Percentiles rank a stretch among this genome's conserved stretches.
These are phyloP conservation scores for Magnusiomyces tetraspermus DNA, from an alignment of 1,139 yeast genomes.

Conservation along the genomic window DNA sequence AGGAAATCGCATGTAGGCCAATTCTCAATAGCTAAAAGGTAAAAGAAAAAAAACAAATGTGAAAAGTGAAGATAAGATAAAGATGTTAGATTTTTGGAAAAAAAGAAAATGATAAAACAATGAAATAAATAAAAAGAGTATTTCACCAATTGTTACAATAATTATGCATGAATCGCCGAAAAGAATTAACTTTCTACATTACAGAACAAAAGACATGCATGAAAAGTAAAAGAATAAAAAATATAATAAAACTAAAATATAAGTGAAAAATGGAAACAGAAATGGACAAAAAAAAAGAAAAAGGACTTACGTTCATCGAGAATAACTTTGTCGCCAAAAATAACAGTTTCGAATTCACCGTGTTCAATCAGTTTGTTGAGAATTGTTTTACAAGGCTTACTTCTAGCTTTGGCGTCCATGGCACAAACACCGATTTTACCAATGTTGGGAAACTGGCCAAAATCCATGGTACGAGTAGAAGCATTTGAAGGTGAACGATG, in stretches of 20 bases:
- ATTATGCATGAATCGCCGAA: too few species aligned
- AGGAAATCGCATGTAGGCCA: conserved; percentile 99
- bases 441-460: conserved; percentile 45
- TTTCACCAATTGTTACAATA: too few species aligned
- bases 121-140: too few species aligned
- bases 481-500: conserved; percentile 10
- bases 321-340: conserved; percentile 95
- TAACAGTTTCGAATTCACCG: conserved; percentile 93
- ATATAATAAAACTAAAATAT: too few species aligned
- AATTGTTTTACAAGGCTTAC: conserved; percentile 91
- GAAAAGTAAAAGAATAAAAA: neutral
- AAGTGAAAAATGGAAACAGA: neutral
- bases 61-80: conserved; percentile 90
- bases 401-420: conserved; percentile 93
- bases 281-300: neutral
- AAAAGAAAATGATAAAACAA: too few species aligned
- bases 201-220: neutral
- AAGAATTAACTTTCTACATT: too few species aligned
- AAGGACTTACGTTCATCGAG: conserved; percentile 53
- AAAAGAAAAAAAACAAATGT: conserved; percentile 84
- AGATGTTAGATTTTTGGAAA: too few species aligned
- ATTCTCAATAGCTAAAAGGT: conserved; percentile 75
- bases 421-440: conserved; percentile 99
- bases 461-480: conserved; percentile 3
- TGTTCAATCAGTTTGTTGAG: conserved; percentile 79